Percentiles rank a stretch among this genome's conserved stretches.
These are phyloP conservation scores for Alternaria brassicae DNA, from an alignment of 2,329 filamentous ascomycete genomes.

Conservation along the genomic window DNA sequence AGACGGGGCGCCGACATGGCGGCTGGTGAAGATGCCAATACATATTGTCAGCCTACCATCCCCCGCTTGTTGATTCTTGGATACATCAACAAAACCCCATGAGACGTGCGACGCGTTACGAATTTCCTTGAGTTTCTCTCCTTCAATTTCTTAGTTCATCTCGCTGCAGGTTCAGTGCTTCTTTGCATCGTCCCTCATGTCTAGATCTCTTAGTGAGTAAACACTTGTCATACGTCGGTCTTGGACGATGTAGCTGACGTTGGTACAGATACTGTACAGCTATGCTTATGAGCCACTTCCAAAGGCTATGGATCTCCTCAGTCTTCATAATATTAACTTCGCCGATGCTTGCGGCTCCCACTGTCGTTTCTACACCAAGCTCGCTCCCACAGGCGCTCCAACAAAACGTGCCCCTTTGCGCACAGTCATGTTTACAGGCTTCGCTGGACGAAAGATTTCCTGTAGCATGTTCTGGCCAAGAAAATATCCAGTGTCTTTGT, in stretches of 20 bases:
- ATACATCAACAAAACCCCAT: conserved; percentile 41
- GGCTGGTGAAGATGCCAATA: conserved; percentile 39
- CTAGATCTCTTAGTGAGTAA: conserved; percentile 43
- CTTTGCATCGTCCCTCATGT: conserved; percentile 41
- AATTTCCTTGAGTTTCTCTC: conserved; percentile 46
- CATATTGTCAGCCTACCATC: conserved; percentile 48
- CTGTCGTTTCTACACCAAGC: conserved; percentile 28
- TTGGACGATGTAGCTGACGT: conserved; percentile 40
- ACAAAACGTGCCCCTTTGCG: conserved; percentile 45
- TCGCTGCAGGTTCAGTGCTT: conserved; percentile 48
- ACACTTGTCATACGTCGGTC: conserved; percentile 17
- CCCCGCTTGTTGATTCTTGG: conserved; percentile 27
- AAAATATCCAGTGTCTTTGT: conserved; percentile 47
- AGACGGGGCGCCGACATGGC: conserved; percentile 41
- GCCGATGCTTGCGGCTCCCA: conserved; percentile 36
- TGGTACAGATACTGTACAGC: conserved; percentile 44
- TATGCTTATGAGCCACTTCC: conserved; percentile 50
- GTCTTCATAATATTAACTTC: conserved; percentile 45
- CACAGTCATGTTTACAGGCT: conserved; percentile 45
- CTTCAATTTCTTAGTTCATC: conserved; percentile 45
- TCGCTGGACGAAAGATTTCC: conserved; percentile 46
- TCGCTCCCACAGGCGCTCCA: conserved; percentile 40
- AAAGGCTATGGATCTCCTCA: conserved; percentile 48
- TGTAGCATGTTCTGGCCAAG: conserved; percentile 43
- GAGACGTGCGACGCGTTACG: conserved; percentile 47